phyloP scores from a whole-genome alignment of 108 stramenopile species.

The Fragilaria crotonensis region DNA sequence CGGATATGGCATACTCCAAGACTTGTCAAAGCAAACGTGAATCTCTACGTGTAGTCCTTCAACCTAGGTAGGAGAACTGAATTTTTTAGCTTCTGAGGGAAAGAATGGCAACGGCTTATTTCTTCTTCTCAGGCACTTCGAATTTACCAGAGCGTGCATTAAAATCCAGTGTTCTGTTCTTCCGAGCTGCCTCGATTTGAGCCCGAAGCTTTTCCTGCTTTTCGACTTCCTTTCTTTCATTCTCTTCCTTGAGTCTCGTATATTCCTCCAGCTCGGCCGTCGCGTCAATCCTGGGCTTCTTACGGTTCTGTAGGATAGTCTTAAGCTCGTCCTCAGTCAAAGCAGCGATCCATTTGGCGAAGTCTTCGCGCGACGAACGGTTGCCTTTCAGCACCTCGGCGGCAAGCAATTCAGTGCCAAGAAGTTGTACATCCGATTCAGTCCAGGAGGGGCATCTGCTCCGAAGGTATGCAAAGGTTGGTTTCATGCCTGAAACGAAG shows the following conservation, averaged over 20 bases:
- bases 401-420: constrained; percentile 74
- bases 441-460: constrained; percentile 59
- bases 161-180: constrained; percentile 61
- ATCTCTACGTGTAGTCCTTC: too few species aligned
- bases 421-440: constrained; percentile 63
- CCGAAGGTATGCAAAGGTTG: constrained; percentile 56
- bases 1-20: too few species aligned
- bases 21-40: too few species aligned
- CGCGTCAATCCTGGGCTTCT: constrained; percentile 49
- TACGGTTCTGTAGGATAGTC: constrained; percentile 51
- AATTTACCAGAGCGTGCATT: constrained; percentile 68
- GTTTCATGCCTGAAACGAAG: constrained; percentile 65
- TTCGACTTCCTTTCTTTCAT: constrained; percentile 34
- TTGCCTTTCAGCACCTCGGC: constrained; percentile 64
- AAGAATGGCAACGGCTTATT: neutral
- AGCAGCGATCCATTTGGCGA: constrained; percentile 69
- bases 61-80: too few species aligned
- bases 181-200: constrained; percentile 55
- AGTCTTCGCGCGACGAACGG: constrained; percentile 59
- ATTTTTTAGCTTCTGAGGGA: too few species aligned
- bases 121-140: constrained; percentile 32
- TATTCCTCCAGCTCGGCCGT: constrained; percentile 44
- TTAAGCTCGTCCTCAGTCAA: constrained; percentile 64
- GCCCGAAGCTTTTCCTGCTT: constrained; percentile 31
- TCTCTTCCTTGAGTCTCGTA: constrained; percentile 19